Evolutionary conservation across 2,329 filamentous ascomycete species (phyloP).

Genomic region (Neonectria neomacrospora): DNA sequence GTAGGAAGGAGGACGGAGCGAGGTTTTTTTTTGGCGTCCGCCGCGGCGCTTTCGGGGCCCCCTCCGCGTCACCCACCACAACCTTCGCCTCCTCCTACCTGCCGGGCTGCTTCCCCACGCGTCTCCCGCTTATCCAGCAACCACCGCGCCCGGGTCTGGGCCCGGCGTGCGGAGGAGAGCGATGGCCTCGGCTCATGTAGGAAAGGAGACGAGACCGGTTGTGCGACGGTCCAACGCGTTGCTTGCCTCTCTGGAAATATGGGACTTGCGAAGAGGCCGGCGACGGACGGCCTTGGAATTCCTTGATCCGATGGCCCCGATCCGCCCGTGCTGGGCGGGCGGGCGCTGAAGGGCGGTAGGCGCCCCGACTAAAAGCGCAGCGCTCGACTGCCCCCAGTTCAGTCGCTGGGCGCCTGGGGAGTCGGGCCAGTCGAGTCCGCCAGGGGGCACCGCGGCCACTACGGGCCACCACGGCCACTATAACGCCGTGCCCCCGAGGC

Average conservation of each 20-base stretch:
- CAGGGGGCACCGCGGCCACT: conserved; percentile 19
- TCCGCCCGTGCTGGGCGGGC: conserved; percentile 23
- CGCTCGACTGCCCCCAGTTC: neutral
- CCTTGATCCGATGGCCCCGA: conserved; percentile 21
- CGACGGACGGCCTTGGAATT: neutral
- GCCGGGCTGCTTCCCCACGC: neutral
- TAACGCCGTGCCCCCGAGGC: conserved; percentile 9
- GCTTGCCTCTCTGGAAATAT: neutral
- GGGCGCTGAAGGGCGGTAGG: conserved; percentile 5
- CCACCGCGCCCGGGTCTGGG: neutral
- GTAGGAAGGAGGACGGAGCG: conserved; percentile 3
- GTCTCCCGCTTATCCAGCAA: neutral
- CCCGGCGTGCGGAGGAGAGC: neutral
- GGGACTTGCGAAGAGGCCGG: neutral
- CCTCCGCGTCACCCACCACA: conserved; percentile 16
- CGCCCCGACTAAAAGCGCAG: neutral
- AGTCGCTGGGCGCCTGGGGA: neutral
- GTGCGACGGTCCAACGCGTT: neutral
- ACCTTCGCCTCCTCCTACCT: neutral
- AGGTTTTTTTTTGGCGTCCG: conserved; percentile 5
- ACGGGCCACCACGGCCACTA: conserved; percentile 17
- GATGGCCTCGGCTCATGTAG: neutral
- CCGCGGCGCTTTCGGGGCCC: conserved; percentile 14
- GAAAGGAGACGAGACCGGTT: neutral
- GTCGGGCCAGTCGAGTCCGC: neutral